Base-by-base conservation (phyloP, 371 early-diverging fungal genomes). In the Racocetra persica region DNA sequence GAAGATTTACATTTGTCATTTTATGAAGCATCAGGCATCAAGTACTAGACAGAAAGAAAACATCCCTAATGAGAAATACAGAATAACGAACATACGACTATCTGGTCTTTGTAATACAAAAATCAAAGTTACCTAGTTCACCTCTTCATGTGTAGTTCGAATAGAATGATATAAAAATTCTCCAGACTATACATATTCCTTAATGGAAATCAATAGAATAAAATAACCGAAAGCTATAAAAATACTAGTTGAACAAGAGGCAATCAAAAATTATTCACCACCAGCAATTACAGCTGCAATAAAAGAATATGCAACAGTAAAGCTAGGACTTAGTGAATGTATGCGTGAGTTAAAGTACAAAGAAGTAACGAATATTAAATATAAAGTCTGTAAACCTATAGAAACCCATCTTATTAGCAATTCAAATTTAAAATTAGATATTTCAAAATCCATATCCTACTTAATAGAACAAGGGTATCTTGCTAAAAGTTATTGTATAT, bases 211-310 rank as follows among this genome's bases (percentile, higher is more conserved):
- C n/a, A n/a, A n/a, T n/a, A n/a, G n/a, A n/a, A n/a, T n/a, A n/a
- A n/a, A n/a, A n/a, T n/a, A n/a, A n/a, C n/a, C n/a, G n/a, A n/a
- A n/a, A n/a, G n/a, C n/a, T n/a, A n/a, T n/a, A n/a, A n/a, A n/a
- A n/a, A n/a, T n/a, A n/a, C n/a, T 82, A 54, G 73, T 82, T 41
- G 60, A 60, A 70, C 20, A 79, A 36, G 81, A 82, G 41, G 81
- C 54, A 7, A 22, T 52, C n/a, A 82, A 82, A 55, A 60, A 14
- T 16, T 72, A 81, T 55, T 36, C 20, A 32, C 36, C 60, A 13
- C 63, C 28, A n/a, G 73, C 22, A 10, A 82, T 80, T 26, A 51
- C 57, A 18, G 54, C 24, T 32, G 54, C 81, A 13, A 59, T 80
- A 11, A 71, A 55, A 49, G 22, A 82, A 51, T 45, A 80, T 26